Evolutionary conservation across 495 filamentous ascomycete genomes (phyloP).

Genomic region (Aspergillus asperescens): DNA sequence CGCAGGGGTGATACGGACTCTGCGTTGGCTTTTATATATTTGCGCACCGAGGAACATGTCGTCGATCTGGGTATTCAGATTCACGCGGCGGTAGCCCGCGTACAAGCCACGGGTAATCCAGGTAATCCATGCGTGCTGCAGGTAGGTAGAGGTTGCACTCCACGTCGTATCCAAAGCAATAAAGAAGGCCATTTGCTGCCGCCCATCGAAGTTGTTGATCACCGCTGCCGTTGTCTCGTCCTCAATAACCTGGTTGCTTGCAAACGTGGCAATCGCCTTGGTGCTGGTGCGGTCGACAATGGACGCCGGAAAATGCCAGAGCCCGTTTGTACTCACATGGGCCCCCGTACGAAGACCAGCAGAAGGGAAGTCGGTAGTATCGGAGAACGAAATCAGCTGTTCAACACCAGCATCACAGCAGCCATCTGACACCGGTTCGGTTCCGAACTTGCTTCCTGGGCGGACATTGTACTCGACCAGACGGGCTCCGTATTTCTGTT

Average conservation of each 20-base stretch:
- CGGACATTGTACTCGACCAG: constrained; percentile 58
- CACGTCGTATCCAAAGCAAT: constrained; percentile 52
- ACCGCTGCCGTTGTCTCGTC: constrained; percentile 47
- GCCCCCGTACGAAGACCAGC: constrained; percentile 43
- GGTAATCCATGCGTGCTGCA: constrained; percentile 60
- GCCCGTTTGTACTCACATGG: constrained; percentile 48
- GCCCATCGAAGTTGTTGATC: constrained; percentile 54
- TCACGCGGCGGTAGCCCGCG: constrained; percentile 50
- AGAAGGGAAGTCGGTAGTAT: constrained; percentile 44
- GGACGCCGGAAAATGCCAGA: constrained; percentile 54
- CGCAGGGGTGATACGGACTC: constrained; percentile 42
- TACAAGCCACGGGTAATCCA: constrained; percentile 56
- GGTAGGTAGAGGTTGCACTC: constrained; percentile 49
- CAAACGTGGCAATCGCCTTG: constrained; percentile 50
- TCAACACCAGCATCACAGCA: constrained; percentile 48
- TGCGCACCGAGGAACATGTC: constrained; percentile 57
- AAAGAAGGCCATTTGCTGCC: constrained; percentile 61
- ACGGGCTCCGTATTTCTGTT: constrained; percentile 50
- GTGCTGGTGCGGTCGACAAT: constrained; percentile 51
- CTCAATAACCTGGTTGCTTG: constrained; percentile 22
- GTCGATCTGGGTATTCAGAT: constrained; percentile 59
- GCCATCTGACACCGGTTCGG: constrained; percentile 30
- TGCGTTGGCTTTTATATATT: constrained; percentile 47
- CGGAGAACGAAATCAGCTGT: constrained; percentile 47
- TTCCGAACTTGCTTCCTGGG: constrained; percentile 47